Conservation (phyloP, 257 asterid genomes). For the Paulownia fortunei region DNA sequence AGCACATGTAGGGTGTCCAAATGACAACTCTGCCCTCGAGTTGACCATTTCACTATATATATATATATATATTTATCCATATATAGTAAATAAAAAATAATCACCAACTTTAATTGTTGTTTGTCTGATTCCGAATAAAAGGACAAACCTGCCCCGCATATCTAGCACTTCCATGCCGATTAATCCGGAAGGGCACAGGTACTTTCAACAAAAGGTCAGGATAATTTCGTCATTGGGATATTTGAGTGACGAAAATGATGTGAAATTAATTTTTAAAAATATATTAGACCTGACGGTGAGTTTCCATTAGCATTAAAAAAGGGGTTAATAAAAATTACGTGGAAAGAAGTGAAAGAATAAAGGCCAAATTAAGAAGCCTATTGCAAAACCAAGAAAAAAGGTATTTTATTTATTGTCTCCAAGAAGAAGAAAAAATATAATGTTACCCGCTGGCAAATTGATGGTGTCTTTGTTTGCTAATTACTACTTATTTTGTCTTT, state of each 20-base stretch:
- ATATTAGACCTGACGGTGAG: too few species aligned
- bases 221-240: conserved; percentile 33
- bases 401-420: too few species aligned
- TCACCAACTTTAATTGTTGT: not conserved
- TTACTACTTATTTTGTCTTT: too few species aligned
- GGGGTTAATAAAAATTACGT: too few species aligned
- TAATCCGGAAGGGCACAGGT: conserved; percentile 34
- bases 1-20: conserved; percentile 33
- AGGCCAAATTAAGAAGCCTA: too few species aligned
- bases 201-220: conserved; percentile 27
- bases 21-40: conserved; percentile 33
- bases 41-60: not conserved
- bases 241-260: not conserved
- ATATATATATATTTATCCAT: too few species aligned
- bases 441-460: too few species aligned
- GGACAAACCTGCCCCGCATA: conserved; percentile 49
- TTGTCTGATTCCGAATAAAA: conserved; percentile 27
- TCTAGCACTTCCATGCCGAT: conserved; percentile 35
- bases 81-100: not conserved
- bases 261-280: not conserved
- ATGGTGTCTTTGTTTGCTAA: too few species aligned
- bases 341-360: not conserved
- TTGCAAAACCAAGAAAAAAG: too few species aligned
- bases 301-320: too few species aligned
- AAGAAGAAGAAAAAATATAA: too few species aligned